These are phyloP conservation scores for Skeletonema grethae DNA, from an alignment of 108 stramenopile genomes.

Conservation along the genomic window DNA sequence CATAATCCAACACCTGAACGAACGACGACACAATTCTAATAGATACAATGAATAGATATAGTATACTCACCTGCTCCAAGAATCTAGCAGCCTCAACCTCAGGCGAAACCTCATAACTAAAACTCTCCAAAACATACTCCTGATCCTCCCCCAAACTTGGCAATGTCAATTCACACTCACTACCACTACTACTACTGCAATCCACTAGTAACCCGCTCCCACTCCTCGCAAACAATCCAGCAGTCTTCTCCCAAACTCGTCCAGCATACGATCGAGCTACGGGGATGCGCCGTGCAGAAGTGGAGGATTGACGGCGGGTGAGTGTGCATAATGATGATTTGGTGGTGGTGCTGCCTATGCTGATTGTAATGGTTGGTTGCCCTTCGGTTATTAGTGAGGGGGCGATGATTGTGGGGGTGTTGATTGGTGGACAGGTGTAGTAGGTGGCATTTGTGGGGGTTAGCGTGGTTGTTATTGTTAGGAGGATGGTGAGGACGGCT, in stretches of 20 bases:
- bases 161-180: conserved; percentile 11
- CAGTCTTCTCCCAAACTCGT: conserved; percentile 13
- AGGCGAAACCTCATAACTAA: background rate
- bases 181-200: background rate
- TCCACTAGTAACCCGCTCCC: conserved; percentile 12
- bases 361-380: background rate
- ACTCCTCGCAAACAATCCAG: conserved; percentile 20
- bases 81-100: conserved; percentile 51
- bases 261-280: conserved; percentile 23
- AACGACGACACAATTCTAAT: no score
- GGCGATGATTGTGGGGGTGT: background rate
- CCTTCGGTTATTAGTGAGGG: background rate
- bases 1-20: no score
- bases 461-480: background rate
- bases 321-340: conserved; percentile 2
- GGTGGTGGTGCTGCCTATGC: background rate
- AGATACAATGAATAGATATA: no score
- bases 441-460: background rate
- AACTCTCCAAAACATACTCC: conserved; percentile 23
- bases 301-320: conserved; percentile 2
- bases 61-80: conserved; percentile 40
- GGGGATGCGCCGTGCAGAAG: conserved; percentile 1
- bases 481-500: background rate
- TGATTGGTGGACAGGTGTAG: background rate
- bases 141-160: conserved; percentile 18